Conservation (phyloP, 1,284 basidiomycete species). For the Afroboletus lepidellus region DNA sequence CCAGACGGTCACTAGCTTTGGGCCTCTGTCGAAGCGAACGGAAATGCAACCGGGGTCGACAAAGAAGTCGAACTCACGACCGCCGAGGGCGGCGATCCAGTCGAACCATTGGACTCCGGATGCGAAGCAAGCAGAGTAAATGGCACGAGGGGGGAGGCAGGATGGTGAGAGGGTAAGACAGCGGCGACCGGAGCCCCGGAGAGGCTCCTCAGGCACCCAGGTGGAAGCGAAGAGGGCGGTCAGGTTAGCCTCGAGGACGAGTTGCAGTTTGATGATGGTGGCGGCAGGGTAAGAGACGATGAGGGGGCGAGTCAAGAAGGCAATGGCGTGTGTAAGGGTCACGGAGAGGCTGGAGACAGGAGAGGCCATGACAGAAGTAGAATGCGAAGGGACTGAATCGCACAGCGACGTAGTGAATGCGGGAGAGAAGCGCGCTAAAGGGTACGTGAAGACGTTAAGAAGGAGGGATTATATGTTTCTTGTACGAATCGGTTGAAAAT, state of each 20-base stretch:
- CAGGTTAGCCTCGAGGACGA: slow-evolving; percentile 68
- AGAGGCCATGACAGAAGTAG: slow-evolving; percentile 40
- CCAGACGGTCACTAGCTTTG: slow-evolving; percentile 61
- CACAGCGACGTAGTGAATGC: slow-evolving; percentile 56
- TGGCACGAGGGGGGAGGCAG: slow-evolving; percentile 62
- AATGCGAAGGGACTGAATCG: slow-evolving; percentile 46
- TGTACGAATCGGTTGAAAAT: slow-evolving; percentile 26
- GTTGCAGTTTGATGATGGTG: slow-evolving; percentile 64
- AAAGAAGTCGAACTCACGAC: slow-evolving; percentile 71
- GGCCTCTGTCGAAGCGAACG: slow-evolving; percentile 50
- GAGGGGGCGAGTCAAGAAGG: slow-evolving; percentile 67
- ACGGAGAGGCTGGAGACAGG: slow-evolving; percentile 55
- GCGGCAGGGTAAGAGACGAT: slow-evolving; percentile 51
- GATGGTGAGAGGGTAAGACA: slow-evolving; percentile 70
- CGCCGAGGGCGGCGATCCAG: slow-evolving; percentile 68
- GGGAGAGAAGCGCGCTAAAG: slow-evolving; percentile 30
- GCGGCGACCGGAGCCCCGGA: slow-evolving; percentile 66
- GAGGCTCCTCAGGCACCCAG: slow-evolving; percentile 63
- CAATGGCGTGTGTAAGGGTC: slow-evolving; percentile 68
- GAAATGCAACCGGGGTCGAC: slow-evolving; percentile 75
- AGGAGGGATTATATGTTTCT: slow-evolving; percentile 4
- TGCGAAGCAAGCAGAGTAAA: slow-evolving; percentile 66
- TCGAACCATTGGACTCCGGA: slow-evolving; percentile 72
- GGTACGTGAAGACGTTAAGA: slow-evolving; percentile 28
- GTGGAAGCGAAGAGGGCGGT: slow-evolving; percentile 61